Conservation (phyloP, 371 early-diverging fungal genomes). For the Mucor irregularis region DNA sequence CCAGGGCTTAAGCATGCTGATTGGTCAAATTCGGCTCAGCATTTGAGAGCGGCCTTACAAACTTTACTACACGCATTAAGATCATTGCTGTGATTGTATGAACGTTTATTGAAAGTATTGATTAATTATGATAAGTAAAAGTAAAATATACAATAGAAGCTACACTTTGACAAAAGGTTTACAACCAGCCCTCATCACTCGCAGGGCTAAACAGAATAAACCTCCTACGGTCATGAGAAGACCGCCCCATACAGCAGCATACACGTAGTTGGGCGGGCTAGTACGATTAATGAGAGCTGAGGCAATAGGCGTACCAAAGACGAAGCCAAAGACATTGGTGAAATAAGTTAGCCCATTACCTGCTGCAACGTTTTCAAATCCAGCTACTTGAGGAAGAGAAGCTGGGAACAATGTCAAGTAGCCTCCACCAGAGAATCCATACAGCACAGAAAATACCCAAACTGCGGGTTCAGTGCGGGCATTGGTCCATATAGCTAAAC, state of each 20-base stretch:
- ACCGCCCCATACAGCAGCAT: constrained; percentile 20
- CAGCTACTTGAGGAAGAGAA: constrained; percentile 48
- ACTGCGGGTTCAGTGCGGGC: constrained; percentile 39
- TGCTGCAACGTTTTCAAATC: constrained; percentile 42
- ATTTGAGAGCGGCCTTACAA: no score
- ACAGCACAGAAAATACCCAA: constrained; percentile 39
- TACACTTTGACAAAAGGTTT: constrained; percentile 22
- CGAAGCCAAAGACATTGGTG: constrained; percentile 46
- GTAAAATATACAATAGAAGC: no score
- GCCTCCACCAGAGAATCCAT: constrained; percentile 56
- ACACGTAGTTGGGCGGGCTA: constrained; percentile 18
- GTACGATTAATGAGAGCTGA: constrained; percentile 37
- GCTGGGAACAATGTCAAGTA: constrained; percentile 53
- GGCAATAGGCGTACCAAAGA: constrained; percentile 55
- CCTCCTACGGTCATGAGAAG: constrained; percentile 28
- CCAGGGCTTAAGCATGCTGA: no score
- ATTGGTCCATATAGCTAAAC: constrained; percentile 39
- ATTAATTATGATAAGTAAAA: no score
- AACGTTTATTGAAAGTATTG: no score
- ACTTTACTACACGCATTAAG: no score
- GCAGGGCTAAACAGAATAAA: constrained; percentile 20
- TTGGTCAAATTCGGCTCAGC: no score
- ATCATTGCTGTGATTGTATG: no score
- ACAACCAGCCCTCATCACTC: constrained; percentile 30
- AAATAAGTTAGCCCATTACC: constrained; percentile 49